phyloP scores from a whole-genome alignment of 257 asterid species.

The Solanum boliviense region DNA sequence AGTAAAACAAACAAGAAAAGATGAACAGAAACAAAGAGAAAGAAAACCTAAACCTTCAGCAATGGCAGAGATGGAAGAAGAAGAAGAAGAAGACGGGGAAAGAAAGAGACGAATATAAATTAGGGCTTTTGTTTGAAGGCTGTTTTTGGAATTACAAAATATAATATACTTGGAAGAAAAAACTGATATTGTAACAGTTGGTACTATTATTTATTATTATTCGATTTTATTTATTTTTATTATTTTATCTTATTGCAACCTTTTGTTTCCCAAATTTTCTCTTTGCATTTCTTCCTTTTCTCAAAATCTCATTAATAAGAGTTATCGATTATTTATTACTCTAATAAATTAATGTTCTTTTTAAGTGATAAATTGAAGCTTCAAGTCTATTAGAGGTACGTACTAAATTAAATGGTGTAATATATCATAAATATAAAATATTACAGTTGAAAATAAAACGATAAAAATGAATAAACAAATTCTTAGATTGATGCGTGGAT shows the following conservation, averaged over 20 bases:
- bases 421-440: no score
- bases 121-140: not conserved
- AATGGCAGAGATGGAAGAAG: not conserved
- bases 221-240: no score
- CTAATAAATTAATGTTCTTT: no score
- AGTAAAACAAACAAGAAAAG: not conserved
- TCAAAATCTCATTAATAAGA: not conserved
- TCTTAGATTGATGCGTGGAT: rapidly evolving
- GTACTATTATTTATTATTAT: not conserved
- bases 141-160: not conserved
- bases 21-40: not conserved
- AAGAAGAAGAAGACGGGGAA: not conserved
- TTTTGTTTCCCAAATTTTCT: not conserved
- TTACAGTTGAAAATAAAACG: no score
- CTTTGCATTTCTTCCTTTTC: not conserved
- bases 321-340: not conserved
- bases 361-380: no score
- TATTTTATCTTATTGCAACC: not conserved
- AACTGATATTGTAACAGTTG: not conserved
- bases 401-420: no score
- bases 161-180: not conserved
- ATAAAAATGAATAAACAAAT: no score
- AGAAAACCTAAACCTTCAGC: not conserved
- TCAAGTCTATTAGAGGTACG: no score
- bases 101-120: not conserved